These are phyloP conservation scores for Bipolaris sorokiniana DNA, from an alignment of 2,329 filamentous ascomycete genomes.

Conservation along the genomic window DNA sequence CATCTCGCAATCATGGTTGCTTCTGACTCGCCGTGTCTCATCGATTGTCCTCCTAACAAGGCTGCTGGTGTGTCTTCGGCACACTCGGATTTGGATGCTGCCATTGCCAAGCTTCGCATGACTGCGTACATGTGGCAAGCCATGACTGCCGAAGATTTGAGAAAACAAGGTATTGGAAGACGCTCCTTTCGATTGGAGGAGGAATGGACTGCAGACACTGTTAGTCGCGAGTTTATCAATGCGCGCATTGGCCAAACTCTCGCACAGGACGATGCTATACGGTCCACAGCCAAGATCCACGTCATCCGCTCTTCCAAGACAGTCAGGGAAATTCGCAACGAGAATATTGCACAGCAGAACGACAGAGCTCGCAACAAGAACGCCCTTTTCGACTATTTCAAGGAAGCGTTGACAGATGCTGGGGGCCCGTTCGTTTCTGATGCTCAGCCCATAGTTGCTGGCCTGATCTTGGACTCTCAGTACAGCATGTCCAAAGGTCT, in stretches of 20 bases:
- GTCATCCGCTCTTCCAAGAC: slow-evolving; percentile 35
- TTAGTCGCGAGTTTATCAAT: slow-evolving; percentile 31
- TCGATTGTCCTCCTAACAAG: slow-evolving; percentile 41
- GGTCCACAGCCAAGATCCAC: slow-evolving; percentile 37
- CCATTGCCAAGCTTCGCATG: slow-evolving; percentile 43
- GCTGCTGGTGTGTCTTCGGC: slow-evolving; percentile 31
- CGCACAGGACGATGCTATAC: slow-evolving; percentile 26
- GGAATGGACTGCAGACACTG: slow-evolving; percentile 36
- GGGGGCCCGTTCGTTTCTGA: slow-evolving; percentile 34
- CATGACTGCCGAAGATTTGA: slow-evolving; percentile 43
- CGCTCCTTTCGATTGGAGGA: slow-evolving; percentile 43
- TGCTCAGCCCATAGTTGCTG: slow-evolving; percentile 37
- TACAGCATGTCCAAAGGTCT: slow-evolving; percentile 31
- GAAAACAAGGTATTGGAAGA: slow-evolving; percentile 32
- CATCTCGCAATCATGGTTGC: slow-evolving; percentile 44
- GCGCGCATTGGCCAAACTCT: slow-evolving; percentile 16
- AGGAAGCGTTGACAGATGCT: slow-evolving; percentile 30
- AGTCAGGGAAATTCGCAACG: slow-evolving; percentile 29
- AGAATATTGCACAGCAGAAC: slow-evolving; percentile 31
- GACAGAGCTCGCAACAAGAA: slow-evolving; percentile 14
- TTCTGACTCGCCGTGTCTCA: slow-evolving; percentile 40
- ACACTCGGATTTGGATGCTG: slow-evolving; percentile 38
- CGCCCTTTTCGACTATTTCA: slow-evolving; percentile 30
- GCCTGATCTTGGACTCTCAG: slow-evolving; percentile 40
- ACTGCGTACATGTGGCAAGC: slow-evolving; percentile 48